These are phyloP conservation scores for Hemileia vastatrix DNA, from an alignment of 1,284 basidiomycete genomes.

Conservation along the genomic window DNA sequence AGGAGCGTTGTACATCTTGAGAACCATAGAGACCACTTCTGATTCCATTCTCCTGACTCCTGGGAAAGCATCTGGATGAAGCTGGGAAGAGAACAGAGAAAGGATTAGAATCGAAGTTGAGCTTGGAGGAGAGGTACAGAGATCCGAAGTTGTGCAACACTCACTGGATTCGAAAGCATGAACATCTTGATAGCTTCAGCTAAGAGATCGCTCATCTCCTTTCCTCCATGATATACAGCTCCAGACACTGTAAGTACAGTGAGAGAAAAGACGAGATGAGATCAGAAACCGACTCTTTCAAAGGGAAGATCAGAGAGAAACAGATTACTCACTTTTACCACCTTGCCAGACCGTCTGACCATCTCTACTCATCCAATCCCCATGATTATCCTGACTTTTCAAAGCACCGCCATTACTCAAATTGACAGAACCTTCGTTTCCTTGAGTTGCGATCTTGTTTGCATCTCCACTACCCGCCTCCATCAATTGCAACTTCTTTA, in stretches of 20 bases:
- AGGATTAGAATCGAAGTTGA: background rate
- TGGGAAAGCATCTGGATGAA: slow-evolving; percentile 38
- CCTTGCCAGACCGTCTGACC: slow-evolving; percentile 37
- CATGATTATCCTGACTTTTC: background rate
- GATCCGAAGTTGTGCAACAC: background rate
- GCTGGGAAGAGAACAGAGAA: background rate
- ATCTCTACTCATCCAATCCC: slow-evolving; percentile 28
- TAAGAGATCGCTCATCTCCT: slow-evolving; percentile 34
- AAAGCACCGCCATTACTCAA: no score
- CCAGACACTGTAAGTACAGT: no score
- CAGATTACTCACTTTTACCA: slow-evolving; percentile 27
- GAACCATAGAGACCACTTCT: slow-evolving; percentile 87
- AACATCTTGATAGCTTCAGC: slow-evolving; percentile 30
- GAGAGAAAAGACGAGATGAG: no score
- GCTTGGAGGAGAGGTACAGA: background rate
- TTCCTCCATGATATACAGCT: slow-evolving; percentile 45
- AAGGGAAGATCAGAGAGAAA: no score
- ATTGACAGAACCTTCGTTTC: no score
- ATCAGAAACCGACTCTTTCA: no score
- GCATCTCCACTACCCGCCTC: slow-evolving; percentile 25
- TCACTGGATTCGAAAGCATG: slow-evolving; percentile 88
- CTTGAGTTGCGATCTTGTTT: background rate
- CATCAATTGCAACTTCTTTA: slow-evolving; percentile 34
- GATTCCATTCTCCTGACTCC: slow-evolving; percentile 88
- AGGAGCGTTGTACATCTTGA: no score